These are phyloP conservation scores for Xylaria scruposa DNA, from an alignment of 495 filamentous ascomycete genomes.

Conservation along the genomic window DNA sequence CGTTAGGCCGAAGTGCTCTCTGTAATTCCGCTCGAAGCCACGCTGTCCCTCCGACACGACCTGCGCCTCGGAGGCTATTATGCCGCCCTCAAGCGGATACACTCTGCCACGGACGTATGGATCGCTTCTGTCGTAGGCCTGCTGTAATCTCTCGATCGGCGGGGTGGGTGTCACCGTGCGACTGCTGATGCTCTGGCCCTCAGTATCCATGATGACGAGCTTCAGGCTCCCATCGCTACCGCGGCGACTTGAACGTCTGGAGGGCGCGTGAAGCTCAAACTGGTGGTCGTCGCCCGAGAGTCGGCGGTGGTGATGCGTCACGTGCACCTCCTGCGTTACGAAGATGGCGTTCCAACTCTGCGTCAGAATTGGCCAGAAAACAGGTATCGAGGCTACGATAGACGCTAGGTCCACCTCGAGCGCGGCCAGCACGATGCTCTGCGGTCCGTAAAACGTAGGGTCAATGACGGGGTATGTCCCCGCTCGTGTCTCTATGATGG, in stretches of 20 bases:
- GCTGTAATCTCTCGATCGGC: background rate
- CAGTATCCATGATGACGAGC: conserved; percentile 21
- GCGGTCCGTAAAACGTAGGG: conserved; percentile 41
- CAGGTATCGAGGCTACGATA: conserved; percentile 45
- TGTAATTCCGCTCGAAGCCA: conserved; percentile 25
- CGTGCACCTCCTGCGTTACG: conserved; percentile 40
- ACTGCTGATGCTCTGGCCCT: background rate
- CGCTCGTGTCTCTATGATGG: conserved; percentile 37
- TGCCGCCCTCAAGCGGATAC: conserved; percentile 21
- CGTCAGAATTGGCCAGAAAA: conserved; percentile 41
- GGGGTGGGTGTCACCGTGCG: background rate
- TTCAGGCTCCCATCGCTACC: conserved; percentile 25
- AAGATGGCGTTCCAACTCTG: conserved; percentile 36
- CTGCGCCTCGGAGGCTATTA: conserved; percentile 4
- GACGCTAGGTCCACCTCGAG: conserved; percentile 47
- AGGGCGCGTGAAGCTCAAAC: conserved; percentile 28
- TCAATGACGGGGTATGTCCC: conserved; percentile 39
- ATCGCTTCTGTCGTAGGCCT: conserved; percentile 18
- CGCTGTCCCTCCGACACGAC: conserved; percentile 27
- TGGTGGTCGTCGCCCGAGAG: conserved; percentile 32
- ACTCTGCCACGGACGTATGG: conserved; percentile 18
- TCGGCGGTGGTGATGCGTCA: conserved; percentile 40
- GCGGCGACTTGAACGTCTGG: conserved; percentile 1
- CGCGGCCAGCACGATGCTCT: conserved; percentile 40
- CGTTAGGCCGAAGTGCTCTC: conserved; percentile 14